Base-by-base conservation (phyloP, 208 protist species). In the Acanthamoeba triangularis region DNA sequence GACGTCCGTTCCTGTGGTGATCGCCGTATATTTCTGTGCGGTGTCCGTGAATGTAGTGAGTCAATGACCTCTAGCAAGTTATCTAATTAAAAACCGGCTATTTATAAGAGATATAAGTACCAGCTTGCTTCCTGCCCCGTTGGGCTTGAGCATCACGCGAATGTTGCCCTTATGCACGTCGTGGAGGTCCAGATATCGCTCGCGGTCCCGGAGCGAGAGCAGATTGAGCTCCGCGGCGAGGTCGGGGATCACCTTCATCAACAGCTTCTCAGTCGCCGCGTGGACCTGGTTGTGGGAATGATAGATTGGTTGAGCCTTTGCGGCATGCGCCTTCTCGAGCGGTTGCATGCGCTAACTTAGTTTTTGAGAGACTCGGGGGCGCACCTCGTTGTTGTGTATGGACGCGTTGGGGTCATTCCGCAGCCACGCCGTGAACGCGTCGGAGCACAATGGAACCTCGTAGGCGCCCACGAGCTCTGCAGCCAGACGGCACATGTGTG, bases 401-500 rank as follows among this genome's bases (percentile, higher is more conserved):
- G 44, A 61, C 47, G 41, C 52, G 20, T 44, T 88, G 28, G 80
- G 25, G 47, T 52, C 80, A 88, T 63, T 52, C 23, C 52, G 41
- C n/a, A 88, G n/a, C 41, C 41, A 88, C 25, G 44, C 80, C 49
- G 91, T 84, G 91, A 94, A 94, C 7, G 91, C 69, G 63, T 94
- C 91, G 10, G 63, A 82, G 56, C 91, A 74, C 37, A 94, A 30
- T 0, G 91, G 91, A 20, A 84, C 69, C 30, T 74, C 44, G 28
- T 61, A 61, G 20, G 33, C 20, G 25, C 37, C 59, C 52, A 94
- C 76, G 4, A 94, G 49, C 35, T 94, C 91, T 80, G 69, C 14
- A 47, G 3, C 16, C 10, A 1, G 30, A 74, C 18, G 30, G 7
- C n/a, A 37, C 23, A 80, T 23, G 20, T 41, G 37, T 41, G 37